These are phyloP conservation scores for Iris macrosiphon DNA, from an alignment of 106 monocot species.

Conservation along the genomic window DNA sequence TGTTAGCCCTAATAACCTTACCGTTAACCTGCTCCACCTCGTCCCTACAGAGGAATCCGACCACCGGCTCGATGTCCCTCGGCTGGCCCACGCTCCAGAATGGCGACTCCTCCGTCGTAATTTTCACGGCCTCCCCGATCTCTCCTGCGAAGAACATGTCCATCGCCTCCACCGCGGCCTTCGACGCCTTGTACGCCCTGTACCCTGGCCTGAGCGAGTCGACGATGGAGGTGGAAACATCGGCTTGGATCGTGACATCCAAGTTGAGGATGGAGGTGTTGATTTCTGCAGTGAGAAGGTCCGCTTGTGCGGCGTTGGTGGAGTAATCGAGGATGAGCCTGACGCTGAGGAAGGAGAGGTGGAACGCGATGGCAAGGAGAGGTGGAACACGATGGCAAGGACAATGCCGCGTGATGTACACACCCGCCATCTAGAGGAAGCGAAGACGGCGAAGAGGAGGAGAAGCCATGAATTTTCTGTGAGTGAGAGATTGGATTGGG, in stretches of 20 bases:
- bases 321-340: constrained; percentile 44
- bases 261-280: constrained; percentile 6
- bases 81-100: constrained; percentile 40
- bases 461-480: too few species aligned
- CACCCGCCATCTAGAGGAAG: constrained; percentile 32
- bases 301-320: constrained; percentile 35
- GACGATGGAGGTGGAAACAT: constrained; percentile 41
- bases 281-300: constrained; percentile 35
- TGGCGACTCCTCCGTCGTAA: constrained; percentile 3
- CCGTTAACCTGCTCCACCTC: constrained; percentile 63
- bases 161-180: constrained; percentile 73
- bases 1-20: constrained; percentile 56
- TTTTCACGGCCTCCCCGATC: constrained; percentile 28
- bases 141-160: constrained; percentile 52
- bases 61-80: constrained; percentile 49
- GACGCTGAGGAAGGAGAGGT: constrained; percentile 54
- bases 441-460: too few species aligned
- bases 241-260: constrained; percentile 39
- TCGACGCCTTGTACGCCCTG: constrained; percentile 50
- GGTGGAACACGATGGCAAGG: too few species aligned
- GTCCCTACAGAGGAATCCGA: constrained; percentile 53
- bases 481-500: too few species aligned
- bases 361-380: constrained; percentile 38
- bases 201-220: constrained; percentile 22
- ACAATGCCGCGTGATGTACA: constrained; percentile 59